Percentiles rank a stretch among this genome's conserved stretches.
Evolutionary conservation across 495 filamentous ascomycete genomes (phyloP).

Genomic region (Pseudoneurospora amorphoporcata): DNA sequence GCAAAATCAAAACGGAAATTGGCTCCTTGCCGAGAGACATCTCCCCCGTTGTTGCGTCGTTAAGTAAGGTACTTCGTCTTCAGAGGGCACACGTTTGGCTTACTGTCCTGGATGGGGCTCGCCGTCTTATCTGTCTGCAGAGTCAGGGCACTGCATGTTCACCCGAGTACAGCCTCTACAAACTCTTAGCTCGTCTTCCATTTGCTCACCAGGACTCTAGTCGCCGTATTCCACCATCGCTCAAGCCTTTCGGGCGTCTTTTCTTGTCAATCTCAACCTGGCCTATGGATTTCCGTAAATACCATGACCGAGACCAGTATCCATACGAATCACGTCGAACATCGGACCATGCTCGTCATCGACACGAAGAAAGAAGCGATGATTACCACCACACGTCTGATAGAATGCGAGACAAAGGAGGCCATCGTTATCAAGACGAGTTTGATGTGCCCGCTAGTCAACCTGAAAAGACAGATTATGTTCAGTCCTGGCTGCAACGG

Average conservation of each 20-base stretch:
- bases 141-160: background rate
- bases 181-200: background rate
- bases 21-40: background rate
- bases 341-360: background rate
- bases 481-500: slow-evolving; percentile 28
- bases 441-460: background rate
- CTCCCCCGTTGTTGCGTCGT: background rate
- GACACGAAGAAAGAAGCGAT: background rate
- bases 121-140: background rate
- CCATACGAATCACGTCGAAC: background rate
- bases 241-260: background rate
- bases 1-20: background rate
- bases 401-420: background rate
- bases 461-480: slow-evolving; percentile 2
- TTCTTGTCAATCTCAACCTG: background rate
- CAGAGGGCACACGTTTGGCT: background rate
- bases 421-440: background rate
- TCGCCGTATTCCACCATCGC: background rate
- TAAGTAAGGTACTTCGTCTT: background rate
- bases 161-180: background rate
- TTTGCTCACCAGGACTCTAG: background rate
- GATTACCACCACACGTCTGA: background rate
- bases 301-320: background rate
- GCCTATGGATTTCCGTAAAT: background rate
- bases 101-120: background rate